Evolutionary conservation across 106 monocot genomes (phyloP).

Genomic region (Amphibolis antarctica): DNA sequence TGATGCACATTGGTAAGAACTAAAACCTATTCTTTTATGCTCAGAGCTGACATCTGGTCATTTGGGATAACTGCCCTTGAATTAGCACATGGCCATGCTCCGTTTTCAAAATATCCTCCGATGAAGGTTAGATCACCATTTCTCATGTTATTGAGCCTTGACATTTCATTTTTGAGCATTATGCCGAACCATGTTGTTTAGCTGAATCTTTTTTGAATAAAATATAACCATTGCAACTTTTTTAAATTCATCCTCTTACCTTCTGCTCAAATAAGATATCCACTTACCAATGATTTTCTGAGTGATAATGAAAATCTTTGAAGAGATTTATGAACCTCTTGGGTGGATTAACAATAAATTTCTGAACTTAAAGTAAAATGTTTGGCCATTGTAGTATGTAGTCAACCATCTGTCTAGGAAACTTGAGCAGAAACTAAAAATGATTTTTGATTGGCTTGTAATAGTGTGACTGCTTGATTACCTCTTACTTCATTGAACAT

Average conservation of each 20-base stretch:
- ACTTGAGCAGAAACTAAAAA: too few species aligned
- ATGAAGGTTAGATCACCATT: conserved; percentile 52
- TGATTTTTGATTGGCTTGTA: too few species aligned
- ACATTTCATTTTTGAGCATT: neutral
- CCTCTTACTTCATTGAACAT: too few species aligned
- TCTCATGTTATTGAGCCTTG: conserved; percentile 4
- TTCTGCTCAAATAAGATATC: too few species aligned
- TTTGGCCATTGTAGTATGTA: too few species aligned
- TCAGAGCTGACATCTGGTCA: conserved; percentile 90
- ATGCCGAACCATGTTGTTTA: neutral
- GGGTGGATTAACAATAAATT: too few species aligned
- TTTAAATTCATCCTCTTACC: neutral
- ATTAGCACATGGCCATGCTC: conserved; percentile 83
- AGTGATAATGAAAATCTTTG: too few species aligned
- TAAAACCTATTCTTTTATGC: conserved; percentile 2
- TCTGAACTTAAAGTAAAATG: too few species aligned
- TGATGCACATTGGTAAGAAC: neutral
- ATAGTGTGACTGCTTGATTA: too few species aligned
- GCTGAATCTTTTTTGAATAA: neutral
- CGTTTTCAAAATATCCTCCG: conserved; percentile 86
- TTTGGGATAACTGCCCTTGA: conserved; percentile 90
- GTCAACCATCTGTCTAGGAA: too few species aligned
- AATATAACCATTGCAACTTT: neutral
- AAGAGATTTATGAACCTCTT: too few species aligned
- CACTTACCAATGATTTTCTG: too few species aligned